Percentiles rank a stretch among this genome's conserved stretches.
These are phyloP conservation scores for Naganishia onofrii DNA, from an alignment of 768 basidiomycete genomes.

Conservation along the genomic window DNA sequence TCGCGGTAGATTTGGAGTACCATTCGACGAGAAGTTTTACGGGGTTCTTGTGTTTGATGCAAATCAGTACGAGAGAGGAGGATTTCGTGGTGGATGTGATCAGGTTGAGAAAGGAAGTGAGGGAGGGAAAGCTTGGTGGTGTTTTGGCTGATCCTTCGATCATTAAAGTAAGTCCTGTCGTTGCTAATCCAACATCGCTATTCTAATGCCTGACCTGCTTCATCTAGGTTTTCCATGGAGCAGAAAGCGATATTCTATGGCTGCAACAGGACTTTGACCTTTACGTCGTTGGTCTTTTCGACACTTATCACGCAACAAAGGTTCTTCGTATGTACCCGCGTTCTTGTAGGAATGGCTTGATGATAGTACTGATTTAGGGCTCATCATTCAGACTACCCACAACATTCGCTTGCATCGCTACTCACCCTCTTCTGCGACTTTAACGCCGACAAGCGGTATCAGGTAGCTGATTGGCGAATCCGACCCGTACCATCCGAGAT, in stretches of 20 bases:
- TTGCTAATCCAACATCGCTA: neutral
- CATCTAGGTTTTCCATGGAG: conserved; percentile 75
- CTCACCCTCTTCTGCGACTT: conserved; percentile 87
- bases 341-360: too few relatives aligned
- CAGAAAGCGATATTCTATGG: conserved; percentile 91
- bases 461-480: conserved; percentile 96
- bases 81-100: conserved; percentile 88
- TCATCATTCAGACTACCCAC: conserved; percentile 65
- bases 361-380: neutral
- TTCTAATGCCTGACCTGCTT: neutral
- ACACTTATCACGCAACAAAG: conserved; percentile 92
- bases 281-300: conserved; percentile 93
- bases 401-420: conserved; percentile 77
- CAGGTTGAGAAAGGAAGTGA: conserved; percentile 67
- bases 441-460: conserved; percentile 88
- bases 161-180: conserved; percentile 59
- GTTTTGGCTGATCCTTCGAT: conserved; percentile 79
- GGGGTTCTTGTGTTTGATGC: conserved; percentile 88
- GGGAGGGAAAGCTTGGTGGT: conserved; percentile 65
- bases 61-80: conserved; percentile 62
- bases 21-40: conserved; percentile 79
- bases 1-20: conserved; percentile 93
- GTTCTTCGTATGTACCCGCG: conserved; percentile 63
- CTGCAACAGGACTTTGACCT: conserved; percentile 92
- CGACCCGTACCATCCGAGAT: conserved; percentile 83